Conservation (phyloP, 768 basidiomycete genomes). For the Tulasnella sp. region DNA sequence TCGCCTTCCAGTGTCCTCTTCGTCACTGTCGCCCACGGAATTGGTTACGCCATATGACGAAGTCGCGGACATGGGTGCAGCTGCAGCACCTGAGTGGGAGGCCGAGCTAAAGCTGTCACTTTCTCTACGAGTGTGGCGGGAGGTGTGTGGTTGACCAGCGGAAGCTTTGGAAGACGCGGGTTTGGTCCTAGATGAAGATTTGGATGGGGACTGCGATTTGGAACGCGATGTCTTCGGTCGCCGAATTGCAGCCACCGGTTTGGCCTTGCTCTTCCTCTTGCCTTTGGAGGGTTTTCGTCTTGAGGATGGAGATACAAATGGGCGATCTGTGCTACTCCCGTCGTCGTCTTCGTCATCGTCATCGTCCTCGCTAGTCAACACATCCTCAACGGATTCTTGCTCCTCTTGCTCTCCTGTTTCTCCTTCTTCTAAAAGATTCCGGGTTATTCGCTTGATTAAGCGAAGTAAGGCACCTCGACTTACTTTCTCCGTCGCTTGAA, state of each 20-base stretch:
- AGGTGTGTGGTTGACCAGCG: neutral
- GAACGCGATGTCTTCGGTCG: neutral
- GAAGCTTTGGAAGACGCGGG: neutral
- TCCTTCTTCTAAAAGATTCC: neutral
- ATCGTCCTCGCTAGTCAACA: neutral
- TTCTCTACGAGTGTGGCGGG: slow-evolving; percentile 5
- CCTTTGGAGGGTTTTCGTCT: neutral
- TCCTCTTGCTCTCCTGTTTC: neutral
- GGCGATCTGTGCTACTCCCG: neutral
- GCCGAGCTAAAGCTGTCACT: slow-evolving; percentile 18
- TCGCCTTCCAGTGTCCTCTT: slow-evolving; percentile 10
- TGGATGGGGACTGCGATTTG: slow-evolving; percentile 21
- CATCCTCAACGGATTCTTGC: neutral
- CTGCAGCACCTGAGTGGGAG: neutral
- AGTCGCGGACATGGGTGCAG: slow-evolving; percentile 12
- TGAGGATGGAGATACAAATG: slow-evolving; percentile 12
- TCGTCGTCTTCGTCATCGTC: slow-evolving; percentile 21
- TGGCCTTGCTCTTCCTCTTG: neutral
- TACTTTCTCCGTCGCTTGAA: slow-evolving; percentile 21
- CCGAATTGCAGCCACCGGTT: neutral
- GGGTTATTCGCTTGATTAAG: neutral
- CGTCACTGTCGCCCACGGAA: slow-evolving; percentile 14
- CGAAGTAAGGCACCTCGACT: neutral
- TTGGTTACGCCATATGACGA: neutral
- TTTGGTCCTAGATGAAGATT: slow-evolving; percentile 8